Evolutionary conservation across 1,284 basidiomycete species (phyloP).

Genomic region (Laetiporus sulphureus): DNA sequence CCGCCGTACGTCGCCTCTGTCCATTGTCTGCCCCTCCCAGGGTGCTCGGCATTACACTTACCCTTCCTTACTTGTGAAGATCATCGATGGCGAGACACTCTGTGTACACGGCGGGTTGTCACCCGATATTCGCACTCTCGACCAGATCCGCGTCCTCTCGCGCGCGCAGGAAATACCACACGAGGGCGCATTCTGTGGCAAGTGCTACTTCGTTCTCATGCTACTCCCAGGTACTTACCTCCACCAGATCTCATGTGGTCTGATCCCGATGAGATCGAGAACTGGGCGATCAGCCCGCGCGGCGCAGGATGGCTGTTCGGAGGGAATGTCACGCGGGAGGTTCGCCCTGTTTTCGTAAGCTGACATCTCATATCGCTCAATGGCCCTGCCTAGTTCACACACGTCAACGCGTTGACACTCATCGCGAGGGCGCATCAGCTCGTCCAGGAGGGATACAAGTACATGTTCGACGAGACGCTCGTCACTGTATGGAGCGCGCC

Average conservation of each 20-base stretch:
- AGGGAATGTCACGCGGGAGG: slow-evolving; percentile 79
- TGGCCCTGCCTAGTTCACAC: slow-evolving; percentile 66
- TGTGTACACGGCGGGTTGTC: slow-evolving; percentile 94
- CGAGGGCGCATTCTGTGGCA: slow-evolving; percentile 95
- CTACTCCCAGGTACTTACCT: neutral
- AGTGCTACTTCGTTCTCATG: slow-evolving; percentile 22
- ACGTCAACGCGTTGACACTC: slow-evolving; percentile 77
- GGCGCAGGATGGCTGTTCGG: slow-evolving; percentile 98
- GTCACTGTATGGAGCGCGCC: slow-evolving; percentile 99
- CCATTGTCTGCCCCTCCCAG: neutral
- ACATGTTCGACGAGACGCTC: slow-evolving; percentile 93
- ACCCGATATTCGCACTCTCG: slow-evolving; percentile 87
- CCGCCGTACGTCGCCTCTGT: slow-evolving; percentile 60
- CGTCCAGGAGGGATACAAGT: slow-evolving; percentile 96
- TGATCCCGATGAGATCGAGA: slow-evolving; percentile 92
- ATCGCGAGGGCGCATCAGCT: slow-evolving; percentile 94
- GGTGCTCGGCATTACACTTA: neutral
- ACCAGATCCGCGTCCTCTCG: slow-evolving; percentile 88
- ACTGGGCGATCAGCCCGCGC: slow-evolving; percentile 92
- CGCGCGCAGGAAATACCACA: slow-evolving; percentile 95
- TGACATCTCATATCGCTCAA: neutral
- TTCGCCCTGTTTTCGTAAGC: slow-evolving; percentile 25
- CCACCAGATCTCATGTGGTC: slow-evolving; percentile 91
- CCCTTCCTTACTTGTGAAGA: slow-evolving; percentile 39
- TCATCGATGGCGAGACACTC: slow-evolving; percentile 86